Conservation (phyloP, 2,329 filamentous ascomycete genomes). For the Gaeumannomyces sp. region DNA sequence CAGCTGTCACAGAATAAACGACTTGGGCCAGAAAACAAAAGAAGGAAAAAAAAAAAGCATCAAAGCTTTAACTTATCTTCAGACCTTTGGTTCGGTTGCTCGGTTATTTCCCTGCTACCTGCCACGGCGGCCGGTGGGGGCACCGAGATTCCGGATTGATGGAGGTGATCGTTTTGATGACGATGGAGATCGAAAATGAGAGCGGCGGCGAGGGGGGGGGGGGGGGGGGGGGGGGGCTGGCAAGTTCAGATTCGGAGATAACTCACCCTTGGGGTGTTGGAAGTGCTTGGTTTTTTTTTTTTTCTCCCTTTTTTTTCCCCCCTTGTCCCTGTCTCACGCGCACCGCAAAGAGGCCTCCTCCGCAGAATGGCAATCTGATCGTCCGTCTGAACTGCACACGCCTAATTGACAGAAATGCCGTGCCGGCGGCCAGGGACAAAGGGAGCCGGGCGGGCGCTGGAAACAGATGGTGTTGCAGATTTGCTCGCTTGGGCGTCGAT, state of each 20-base stretch:
- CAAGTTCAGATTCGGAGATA: neutral
- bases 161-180: neutral
- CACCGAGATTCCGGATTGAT: neutral
- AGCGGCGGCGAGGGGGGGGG: too few species aligned
- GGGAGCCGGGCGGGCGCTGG: constrained; percentile 14
- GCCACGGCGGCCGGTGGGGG: neutral
- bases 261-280: neutral
- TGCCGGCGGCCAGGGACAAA: neutral
- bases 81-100: neutral
- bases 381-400: neutral
- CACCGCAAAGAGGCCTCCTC: neutral
- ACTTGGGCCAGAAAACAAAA: too few species aligned
- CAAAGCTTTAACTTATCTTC: too few species aligned
- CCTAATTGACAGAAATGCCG: neutral
- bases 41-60: neutral
- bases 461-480: constrained; percentile 21
- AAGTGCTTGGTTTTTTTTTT: too few species aligned
- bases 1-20: neutral
- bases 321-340: neutral
- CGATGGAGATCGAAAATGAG: neutral
- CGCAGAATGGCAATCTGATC: neutral
- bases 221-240: too few species aligned
- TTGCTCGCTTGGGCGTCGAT: constrained; percentile 19
- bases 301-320: too few species aligned
- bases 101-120: neutral